Conservation (phyloP, 1,284 basidiomycete species). For the Neolentinus lepideus region DNA sequence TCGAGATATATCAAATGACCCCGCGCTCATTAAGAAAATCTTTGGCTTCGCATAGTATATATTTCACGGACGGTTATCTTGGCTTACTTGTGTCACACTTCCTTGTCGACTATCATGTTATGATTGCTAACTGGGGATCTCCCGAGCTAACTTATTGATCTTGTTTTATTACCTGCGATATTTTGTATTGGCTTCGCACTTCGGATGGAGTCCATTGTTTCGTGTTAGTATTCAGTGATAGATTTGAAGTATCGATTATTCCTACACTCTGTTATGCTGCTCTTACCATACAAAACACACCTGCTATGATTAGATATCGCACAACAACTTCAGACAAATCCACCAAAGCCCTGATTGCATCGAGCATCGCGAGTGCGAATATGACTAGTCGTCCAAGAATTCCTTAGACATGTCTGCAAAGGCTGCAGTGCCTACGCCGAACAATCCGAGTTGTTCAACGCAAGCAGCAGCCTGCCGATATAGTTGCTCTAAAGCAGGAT, state of each 20-base stretch:
- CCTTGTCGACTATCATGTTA: neutral
- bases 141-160: neutral
- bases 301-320: neutral
- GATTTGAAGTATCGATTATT: neutral
- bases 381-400: constrained; percentile 33
- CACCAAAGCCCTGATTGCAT: neutral
- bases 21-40: neutral
- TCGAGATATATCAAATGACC: neutral
- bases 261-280: neutral
- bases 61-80: neutral
- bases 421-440: constrained; percentile 67
- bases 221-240: neutral
- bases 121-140: neutral
- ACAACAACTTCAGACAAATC: neutral
- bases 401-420: constrained; percentile 74
- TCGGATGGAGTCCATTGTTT: too few species aligned
- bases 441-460: constrained; percentile 58
- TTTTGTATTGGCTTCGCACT: neutral
- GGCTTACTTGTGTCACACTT: neutral
- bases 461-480: constrained; percentile 66
- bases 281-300: neutral
- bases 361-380: neutral
- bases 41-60: neutral
- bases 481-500: constrained; percentile 65
- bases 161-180: neutral